Evolutionary conservation across 257 asterid species (phyloP), one percentile per base, ranked within the genome.

Genomic region (Fraxinus anomala): DNA sequence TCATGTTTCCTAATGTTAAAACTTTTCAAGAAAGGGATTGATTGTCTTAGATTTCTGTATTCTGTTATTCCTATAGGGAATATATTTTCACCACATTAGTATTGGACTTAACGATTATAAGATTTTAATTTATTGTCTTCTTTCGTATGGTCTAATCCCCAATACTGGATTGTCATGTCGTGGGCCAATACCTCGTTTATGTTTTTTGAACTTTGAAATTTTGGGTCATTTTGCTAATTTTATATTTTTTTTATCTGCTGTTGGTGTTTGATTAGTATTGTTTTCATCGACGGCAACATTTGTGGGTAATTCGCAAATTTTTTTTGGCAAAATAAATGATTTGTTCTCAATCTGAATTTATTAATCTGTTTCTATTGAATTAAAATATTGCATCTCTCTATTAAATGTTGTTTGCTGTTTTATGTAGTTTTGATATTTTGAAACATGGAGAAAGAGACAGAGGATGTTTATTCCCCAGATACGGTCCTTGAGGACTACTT

Each of bases 401-500:
- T 61, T 61, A 9, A 10, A 10, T 34, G 36, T 63, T 11, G 6
- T 26, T 63, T 63, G 34, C n/a, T 63, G 69, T 63, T 24, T 63
- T 63, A 19, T 9, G 36, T 26, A 63, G 69, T 10, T 24, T 26
- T 63, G 33, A 63, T 63, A 67, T 65, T 76, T 14, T 51, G 66
- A 70, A 81, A 68, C 31, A 85, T 83, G 91, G 85, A 82, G 80
- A 83, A 82, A 70, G 74, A 76, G 68, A 77, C 82, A 68, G 86
- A 40, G 73, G 80, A 83, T 78, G 68, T 69, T 19, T 75, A 23
- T 68, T 85, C 91, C 24, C 91, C 89, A 0, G 88, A 87, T 65
- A 87, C 91, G 2, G 89, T 87, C 66, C 86, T 87, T 47, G 86
- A 83, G 34, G 91, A 83, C 73, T 85, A 71, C 42, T 71, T 83